Conservation (phyloP, 371 early-diverging fungal species). For the Apophysomyces variabilis region DNA sequence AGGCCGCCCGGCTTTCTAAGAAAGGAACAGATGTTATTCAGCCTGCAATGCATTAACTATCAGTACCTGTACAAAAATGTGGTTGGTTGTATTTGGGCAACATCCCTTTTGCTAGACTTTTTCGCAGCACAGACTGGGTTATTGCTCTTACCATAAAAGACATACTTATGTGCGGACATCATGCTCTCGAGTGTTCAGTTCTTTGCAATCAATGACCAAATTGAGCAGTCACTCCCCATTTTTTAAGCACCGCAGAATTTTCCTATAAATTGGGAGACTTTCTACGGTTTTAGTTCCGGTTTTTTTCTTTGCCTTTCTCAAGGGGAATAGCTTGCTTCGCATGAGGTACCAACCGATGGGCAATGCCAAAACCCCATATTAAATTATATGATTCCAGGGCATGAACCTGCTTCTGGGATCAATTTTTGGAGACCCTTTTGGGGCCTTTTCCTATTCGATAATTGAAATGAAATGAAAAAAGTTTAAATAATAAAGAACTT, state of each 20-base stretch:
- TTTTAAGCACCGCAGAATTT: not conserved
- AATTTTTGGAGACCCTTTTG: slow-evolving; percentile 19
- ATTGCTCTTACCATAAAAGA: too few relatives aligned
- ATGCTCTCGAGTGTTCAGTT: too few relatives aligned
- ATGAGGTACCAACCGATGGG: slow-evolving; percentile 19
- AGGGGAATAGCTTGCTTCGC: slow-evolving; percentile 12
- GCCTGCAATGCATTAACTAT: too few relatives aligned
- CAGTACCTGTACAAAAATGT: too few relatives aligned
- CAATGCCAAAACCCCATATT: slow-evolving; percentile 15
- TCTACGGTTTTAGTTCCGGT: slow-evolving; percentile 2
- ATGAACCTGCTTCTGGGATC: slow-evolving; percentile 9
- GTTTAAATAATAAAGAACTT: slow-evolving; percentile 4
- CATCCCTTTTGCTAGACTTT: too few relatives aligned
- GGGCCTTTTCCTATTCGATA: not conserved
- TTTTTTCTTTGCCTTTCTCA: slow-evolving; percentile 15
- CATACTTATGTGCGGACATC: too few relatives aligned
- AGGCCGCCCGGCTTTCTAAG: too few relatives aligned
- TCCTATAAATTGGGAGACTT: not conserved
- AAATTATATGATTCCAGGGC: slow-evolving; percentile 7
- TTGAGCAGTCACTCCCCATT: too few relatives aligned
- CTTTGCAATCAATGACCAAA: too few relatives aligned
- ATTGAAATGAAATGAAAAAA: slow-evolving; percentile 11
- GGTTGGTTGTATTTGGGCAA: too few relatives aligned
- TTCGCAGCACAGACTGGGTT: too few relatives aligned
- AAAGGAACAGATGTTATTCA: too few relatives aligned